A percentile compares a stretch with the other conserved stretches of the same genome.
Conservation (phyloP, 768 basidiomycete species). For the Kwoniella newhampshirensis region DNA sequence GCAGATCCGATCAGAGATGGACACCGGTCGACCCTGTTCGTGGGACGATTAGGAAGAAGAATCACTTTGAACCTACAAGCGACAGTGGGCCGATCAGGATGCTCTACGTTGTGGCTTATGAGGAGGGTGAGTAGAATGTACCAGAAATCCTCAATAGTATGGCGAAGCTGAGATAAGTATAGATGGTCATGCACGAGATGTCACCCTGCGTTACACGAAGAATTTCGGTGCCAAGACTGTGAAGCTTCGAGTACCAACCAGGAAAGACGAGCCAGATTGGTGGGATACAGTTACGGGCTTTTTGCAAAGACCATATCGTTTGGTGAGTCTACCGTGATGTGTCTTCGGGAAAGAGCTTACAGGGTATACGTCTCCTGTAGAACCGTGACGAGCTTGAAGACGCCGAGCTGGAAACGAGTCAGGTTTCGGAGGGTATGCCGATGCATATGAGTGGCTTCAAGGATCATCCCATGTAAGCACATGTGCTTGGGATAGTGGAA, state of each 20-base stretch:
- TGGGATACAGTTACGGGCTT: conserved; percentile 70
- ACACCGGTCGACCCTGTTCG: conserved; percentile 87
- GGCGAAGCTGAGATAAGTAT: conserved; percentile 57
- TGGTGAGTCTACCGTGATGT: conserved; percentile 60
- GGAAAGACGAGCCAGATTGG: conserved; percentile 74
- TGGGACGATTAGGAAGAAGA: conserved; percentile 73
- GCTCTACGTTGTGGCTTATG: conserved; percentile 88
- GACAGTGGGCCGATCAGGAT: conserved; percentile 71
- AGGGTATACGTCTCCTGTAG: conserved; percentile 56
- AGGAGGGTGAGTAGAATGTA: conserved; percentile 61
- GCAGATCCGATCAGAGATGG: conserved; percentile 86
- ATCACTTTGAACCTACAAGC: conserved; percentile 71
- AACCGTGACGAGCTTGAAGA: conserved; percentile 91
- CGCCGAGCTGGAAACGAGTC: conserved; percentile 73
- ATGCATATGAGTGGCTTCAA: conserved; percentile 88
- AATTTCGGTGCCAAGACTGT: conserved; percentile 70
- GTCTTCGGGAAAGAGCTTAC: neutral
- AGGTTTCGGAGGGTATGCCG: conserved; percentile 89
- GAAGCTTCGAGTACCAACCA: conserved; percentile 51
- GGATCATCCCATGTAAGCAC: conserved; percentile 79
- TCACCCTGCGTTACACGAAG: conserved; percentile 83
- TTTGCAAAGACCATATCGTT: conserved; percentile 72
- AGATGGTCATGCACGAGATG: conserved; percentile 86
- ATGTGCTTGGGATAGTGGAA: neutral
- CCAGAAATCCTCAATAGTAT: neutral